phyloP scores from a whole-genome alignment of 2,329 filamentous ascomycete genomes.

The Trichoderma cornu-damae region DNA sequence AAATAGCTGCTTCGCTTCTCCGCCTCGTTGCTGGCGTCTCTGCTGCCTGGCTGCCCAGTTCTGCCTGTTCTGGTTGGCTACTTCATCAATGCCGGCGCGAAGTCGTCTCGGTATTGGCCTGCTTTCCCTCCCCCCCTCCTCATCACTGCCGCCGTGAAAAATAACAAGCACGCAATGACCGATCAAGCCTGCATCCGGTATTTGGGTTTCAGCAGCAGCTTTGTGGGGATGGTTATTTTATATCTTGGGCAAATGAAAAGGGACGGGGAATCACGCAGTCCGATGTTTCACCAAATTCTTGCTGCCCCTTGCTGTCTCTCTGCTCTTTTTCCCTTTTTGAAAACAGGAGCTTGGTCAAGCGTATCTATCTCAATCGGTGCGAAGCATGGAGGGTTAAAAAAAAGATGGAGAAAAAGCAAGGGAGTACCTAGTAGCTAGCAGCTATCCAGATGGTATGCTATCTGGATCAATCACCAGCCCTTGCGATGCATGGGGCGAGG shows the following conservation, averaged over 20 bases:
- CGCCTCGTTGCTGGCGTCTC: slow-evolving; percentile 11
- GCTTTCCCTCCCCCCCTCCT: neutral
- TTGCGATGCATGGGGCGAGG: neutral
- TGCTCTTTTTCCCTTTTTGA: neutral
- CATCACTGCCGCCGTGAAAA: neutral
- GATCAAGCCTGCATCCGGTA: neutral
- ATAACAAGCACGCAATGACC: neutral
- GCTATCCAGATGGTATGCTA: neutral
- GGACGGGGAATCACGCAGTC: neutral
- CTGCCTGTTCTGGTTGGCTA: slow-evolving; percentile 6
- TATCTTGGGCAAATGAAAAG: neutral
- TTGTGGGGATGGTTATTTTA: neutral
- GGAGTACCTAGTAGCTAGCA: neutral
- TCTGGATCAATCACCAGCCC: neutral
- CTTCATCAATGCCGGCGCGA: neutral
- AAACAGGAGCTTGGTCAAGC: neutral
- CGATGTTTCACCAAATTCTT: slow-evolving; percentile 3
- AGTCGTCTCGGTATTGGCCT: neutral
- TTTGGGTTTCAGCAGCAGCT: neutral
- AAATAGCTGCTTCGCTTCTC: slow-evolving; percentile 2
- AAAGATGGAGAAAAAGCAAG: neutral
- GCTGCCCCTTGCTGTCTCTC: neutral
- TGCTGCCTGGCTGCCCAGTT: neutral
- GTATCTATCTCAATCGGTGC: neutral
- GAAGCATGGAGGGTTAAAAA: neutral